These are phyloP conservation scores for Singerocomus inundabilis DNA, from an alignment of 1,284 basidiomycete species.

Conservation along the genomic window DNA sequence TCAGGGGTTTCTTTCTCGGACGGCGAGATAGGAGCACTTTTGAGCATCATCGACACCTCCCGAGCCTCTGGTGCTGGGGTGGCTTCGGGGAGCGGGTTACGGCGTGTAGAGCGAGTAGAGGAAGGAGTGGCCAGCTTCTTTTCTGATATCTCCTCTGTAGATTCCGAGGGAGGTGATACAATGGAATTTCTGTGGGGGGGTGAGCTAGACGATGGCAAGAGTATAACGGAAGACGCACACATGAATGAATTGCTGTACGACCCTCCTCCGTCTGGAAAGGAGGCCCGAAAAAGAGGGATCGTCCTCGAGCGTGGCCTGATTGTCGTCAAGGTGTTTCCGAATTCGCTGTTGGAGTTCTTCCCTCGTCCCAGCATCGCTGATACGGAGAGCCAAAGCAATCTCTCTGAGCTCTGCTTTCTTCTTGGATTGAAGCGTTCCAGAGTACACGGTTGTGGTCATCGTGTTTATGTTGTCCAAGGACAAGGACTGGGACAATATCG, in stretches of 20 bases:
- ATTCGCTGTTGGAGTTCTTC: constrained; percentile 58
- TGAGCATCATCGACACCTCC: constrained; percentile 52
- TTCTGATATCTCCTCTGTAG: constrained; percentile 14
- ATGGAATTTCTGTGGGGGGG: constrained; percentile 17
- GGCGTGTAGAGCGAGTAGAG: constrained; percentile 31
- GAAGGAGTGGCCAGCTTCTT: constrained; percentile 23
- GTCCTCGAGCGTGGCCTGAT: constrained; percentile 51
- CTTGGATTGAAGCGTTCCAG: constrained; percentile 52
- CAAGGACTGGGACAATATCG: neutral
- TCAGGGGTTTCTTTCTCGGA: constrained; percentile 36
- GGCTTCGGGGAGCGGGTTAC: constrained; percentile 37
- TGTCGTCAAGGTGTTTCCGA: constrained; percentile 53
- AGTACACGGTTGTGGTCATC: constrained; percentile 35
- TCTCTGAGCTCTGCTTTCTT: constrained; percentile 63
- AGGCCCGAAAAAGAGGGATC: constrained; percentile 54
- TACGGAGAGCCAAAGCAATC: constrained; percentile 49
- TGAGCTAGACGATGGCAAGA: constrained; percentile 1
- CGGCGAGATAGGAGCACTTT: constrained; percentile 38
- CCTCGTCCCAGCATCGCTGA: constrained; percentile 55
- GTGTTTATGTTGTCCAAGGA: constrained; percentile 1
- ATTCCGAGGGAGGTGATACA: constrained; percentile 19
- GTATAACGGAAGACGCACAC: constrained; percentile 7
- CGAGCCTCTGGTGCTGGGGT: constrained; percentile 46
- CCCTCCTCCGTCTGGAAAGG: constrained; percentile 44
- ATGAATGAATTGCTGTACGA: constrained; percentile 32